Evolutionary conservation across 768 basidiomycete genomes (phyloP), one percentile per base, ranked within the genome.

Genomic region (Tephrocybe rancida): DNA sequence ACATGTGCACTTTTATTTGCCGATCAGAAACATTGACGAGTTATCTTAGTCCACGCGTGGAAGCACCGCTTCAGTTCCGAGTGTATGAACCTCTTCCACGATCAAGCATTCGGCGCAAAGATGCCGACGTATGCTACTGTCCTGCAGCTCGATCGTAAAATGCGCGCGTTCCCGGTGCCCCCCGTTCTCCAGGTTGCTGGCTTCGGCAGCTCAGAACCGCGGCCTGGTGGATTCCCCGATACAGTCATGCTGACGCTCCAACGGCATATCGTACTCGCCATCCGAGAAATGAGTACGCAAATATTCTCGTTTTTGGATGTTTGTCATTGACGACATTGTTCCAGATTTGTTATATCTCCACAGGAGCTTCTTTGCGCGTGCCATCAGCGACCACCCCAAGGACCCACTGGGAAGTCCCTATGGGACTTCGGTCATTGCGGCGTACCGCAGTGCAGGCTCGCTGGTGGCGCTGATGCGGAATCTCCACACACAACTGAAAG

Each of bases 321-420:
- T 37, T 22, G 10, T n/a, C 30, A 4, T 18, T 52, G 35, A 35
- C 26, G 8, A n/a, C 25, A n/a, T 54, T 46, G 35, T 1, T 29
- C 16, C 61, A 88, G 87, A 85, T 67, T 74, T 88, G 29, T 71
- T 88, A 16, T 88, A 88, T 67, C 73, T 88, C 32, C 87, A 88
- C 61, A 78, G 87, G 58, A 85, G 83, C 64, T 88, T 87, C 71
- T 88, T 88, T 57, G 87, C 87, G 22, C 78, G 85, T 39, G 87
- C 87, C 2, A 80, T 88, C 53, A 85, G 81, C 61, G 87, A 88
- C 62, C 84, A 86, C 63, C 86, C 86, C 27, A 86, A 85, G 62
- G 87, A 88, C 61, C 87, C 87, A 24, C 73, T 88, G 29, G 86
- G 85, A 10, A 87, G 85, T 62, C 83, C 85, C 13, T 87, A 86